These are phyloP conservation scores for Coniochaeta sp. DNA, from an alignment of 2,329 filamentous ascomycete genomes.

Conservation along the genomic window DNA sequence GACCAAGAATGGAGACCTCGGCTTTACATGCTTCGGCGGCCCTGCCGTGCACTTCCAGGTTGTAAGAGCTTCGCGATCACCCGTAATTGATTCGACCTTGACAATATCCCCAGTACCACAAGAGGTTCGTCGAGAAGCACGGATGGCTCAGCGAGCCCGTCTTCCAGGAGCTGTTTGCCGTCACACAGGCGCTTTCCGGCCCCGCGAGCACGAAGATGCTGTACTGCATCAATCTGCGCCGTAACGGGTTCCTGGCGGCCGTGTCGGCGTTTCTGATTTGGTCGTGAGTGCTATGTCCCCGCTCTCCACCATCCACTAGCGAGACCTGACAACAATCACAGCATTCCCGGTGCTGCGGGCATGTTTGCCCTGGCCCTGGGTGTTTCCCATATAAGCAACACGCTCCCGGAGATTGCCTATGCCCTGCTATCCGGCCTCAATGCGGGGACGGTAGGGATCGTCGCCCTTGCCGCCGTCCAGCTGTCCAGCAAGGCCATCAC, in stretches of 20 bases:
- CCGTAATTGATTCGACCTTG: not conserved
- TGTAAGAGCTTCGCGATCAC: slow-evolving; percentile 19
- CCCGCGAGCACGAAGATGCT: slow-evolving; percentile 66
- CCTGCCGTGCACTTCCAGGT: slow-evolving; percentile 66
- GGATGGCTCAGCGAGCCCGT: slow-evolving; percentile 64
- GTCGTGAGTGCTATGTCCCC: slow-evolving; percentile 36
- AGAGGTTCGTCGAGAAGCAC: slow-evolving; percentile 51
- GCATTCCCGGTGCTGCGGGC: slow-evolving; percentile 61
- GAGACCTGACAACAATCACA: slow-evolving; percentile 15
- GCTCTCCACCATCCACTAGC: not conserved
- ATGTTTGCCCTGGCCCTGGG: slow-evolving; percentile 64
- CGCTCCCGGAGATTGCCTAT: slow-evolving; percentile 56
- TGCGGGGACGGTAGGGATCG: slow-evolving; percentile 63
- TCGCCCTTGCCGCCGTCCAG: slow-evolving; percentile 62
- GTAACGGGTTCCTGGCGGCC: slow-evolving; percentile 50
- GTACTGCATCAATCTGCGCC: slow-evolving; percentile 60
- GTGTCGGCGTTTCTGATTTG: slow-evolving; percentile 56
- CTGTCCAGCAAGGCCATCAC: slow-evolving; percentile 61
- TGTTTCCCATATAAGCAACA: slow-evolving; percentile 50
- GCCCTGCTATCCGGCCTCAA: slow-evolving; percentile 66
- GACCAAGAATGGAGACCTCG: slow-evolving; percentile 49
- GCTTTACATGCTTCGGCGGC: slow-evolving; percentile 59
- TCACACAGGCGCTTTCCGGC: slow-evolving; percentile 61
- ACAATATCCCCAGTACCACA: slow-evolving; percentile 36
- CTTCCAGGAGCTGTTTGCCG: slow-evolving; percentile 65